phyloP scores from a whole-genome alignment of 2,329 filamentous ascomycete species.

The Gliomastix tumulicola region DNA sequence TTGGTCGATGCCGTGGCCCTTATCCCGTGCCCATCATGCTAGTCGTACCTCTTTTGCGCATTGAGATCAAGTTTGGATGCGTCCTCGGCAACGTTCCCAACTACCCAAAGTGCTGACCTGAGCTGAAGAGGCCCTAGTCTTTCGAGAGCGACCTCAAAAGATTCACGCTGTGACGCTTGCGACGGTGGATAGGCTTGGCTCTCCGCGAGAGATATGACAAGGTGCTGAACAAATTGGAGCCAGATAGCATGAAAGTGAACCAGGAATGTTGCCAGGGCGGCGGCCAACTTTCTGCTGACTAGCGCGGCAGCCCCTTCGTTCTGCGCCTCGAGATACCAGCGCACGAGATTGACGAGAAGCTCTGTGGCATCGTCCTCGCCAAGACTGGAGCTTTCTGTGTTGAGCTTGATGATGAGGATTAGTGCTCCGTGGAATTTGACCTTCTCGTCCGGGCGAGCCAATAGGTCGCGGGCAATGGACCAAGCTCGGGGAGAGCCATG shows the following conservation, averaged over 20 bases:
- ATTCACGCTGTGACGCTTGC: conserved; percentile 9
- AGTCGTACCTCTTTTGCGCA: conserved; percentile 31
- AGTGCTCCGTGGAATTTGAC: conserved; percentile 89
- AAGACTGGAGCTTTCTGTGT: conserved; percentile 70
- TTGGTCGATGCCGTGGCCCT: no score
- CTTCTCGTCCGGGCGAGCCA: conserved; percentile 62
- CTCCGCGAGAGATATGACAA: conserved; percentile 45
- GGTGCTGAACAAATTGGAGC: conserved; percentile 56
- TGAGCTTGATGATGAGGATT: conserved; percentile 90
- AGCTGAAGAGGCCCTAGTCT: conserved; percentile 38
- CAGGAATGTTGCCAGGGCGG: conserved; percentile 71
- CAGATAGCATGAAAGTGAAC: conserved; percentile 63
- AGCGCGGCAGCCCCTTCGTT: conserved; percentile 46
- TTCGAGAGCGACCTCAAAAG: conserved; percentile 40
- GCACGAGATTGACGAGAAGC: conserved; percentile 53
- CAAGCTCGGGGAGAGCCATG: conserved; percentile 79
- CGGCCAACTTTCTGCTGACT: conserved; percentile 67
- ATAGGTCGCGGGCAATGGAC: conserved; percentile 72
- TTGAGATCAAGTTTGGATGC: conserved; percentile 54
- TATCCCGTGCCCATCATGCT: no score
- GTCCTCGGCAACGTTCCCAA: conserved; percentile 26
- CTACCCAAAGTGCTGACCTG: conserved; percentile 58
- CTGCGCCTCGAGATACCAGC: conserved; percentile 53
- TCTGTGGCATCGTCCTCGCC: conserved; percentile 49
- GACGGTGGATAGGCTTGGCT: conserved; percentile 13